Percentiles rank a stretch among this genome's conserved stretches.
Evolutionary conservation across 441 rosid species (phyloP).

Genomic region (Populus hybrid): DNA sequence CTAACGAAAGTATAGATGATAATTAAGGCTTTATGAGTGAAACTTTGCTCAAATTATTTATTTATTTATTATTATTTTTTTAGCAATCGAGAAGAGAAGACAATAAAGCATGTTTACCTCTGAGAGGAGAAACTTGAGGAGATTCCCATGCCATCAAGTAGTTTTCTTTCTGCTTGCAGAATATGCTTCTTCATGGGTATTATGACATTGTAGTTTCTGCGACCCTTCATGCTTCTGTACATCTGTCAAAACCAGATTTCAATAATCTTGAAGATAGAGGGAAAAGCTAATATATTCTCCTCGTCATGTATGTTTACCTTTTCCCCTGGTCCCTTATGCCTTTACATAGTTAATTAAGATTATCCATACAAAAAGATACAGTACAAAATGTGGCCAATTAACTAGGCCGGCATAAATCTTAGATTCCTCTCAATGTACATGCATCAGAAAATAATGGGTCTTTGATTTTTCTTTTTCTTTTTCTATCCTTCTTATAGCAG

Average conservation of each 20-base stretch:
- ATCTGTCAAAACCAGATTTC: slow-evolving; percentile 12
- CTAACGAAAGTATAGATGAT: not conserved
- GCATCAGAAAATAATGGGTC: not conserved
- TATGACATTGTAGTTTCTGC: not conserved
- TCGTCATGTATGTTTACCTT: not conserved
- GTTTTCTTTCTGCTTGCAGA: not conserved
- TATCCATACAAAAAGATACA: not conserved
- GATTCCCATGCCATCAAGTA: not conserved
- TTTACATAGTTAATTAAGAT: not conserved
- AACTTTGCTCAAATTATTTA: not conserved
- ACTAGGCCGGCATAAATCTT: not conserved
- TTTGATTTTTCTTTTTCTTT: not conserved
- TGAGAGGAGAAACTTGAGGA: slow-evolving; percentile 6
- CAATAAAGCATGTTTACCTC: not conserved
- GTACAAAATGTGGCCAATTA: too few relatives aligned
- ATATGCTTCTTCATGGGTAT: not conserved
- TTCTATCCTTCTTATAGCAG: not conserved
- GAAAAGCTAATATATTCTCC: not conserved
- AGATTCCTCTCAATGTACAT: not conserved
- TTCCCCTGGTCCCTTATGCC: not conserved
- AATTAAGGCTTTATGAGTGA: too few relatives aligned
- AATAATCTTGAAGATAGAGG: not conserved
- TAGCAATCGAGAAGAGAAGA: too few relatives aligned
- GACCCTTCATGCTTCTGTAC: slow-evolving; percentile 22
- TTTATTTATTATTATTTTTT: too few relatives aligned